These are phyloP conservation scores for Exidia glandulosa DNA, from an alignment of 768 basidiomycete species.

Conservation along the genomic window DNA sequence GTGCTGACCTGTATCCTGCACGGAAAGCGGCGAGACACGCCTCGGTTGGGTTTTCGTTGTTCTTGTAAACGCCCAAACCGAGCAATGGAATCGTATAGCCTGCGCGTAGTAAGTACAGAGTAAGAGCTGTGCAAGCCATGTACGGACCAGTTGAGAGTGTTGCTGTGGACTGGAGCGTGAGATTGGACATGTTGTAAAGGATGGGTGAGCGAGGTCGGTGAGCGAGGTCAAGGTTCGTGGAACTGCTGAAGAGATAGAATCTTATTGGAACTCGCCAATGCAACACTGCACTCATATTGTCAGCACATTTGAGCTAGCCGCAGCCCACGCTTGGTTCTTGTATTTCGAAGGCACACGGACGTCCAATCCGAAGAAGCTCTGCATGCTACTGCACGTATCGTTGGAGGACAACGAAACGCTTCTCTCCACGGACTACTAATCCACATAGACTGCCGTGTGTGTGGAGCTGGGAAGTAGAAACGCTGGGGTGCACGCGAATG, in stretches of 20 bases:
- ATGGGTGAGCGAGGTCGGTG: no score
- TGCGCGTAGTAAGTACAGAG: conserved; percentile 7
- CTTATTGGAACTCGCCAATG: no score
- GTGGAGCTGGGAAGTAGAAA: no score
- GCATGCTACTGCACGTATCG: no score
- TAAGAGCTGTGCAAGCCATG: neutral
- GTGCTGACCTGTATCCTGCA: conserved; percentile 63
- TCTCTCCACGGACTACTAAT: neutral
- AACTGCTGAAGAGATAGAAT: no score
- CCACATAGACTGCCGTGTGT: neutral
- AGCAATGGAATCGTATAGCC: conserved; percentile 53
- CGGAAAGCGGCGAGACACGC: conserved; percentile 53
- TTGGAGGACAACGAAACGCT: no score
- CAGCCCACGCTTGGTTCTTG: no score
- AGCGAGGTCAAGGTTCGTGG: neutral
- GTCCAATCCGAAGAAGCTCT: no score
- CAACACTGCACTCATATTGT: no score
- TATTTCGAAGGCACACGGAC: neutral
- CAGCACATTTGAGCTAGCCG: no score
- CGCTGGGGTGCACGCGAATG: no score
- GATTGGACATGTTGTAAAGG: no score
- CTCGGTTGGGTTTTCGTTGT: conserved; percentile 35
- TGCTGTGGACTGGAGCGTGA: neutral
- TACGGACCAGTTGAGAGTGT: neutral
- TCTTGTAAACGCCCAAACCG: conserved; percentile 63